phyloP scores from a whole-genome alignment of 2,329 filamentous ascomycete species.

The Alternaria ventricosa region DNA sequence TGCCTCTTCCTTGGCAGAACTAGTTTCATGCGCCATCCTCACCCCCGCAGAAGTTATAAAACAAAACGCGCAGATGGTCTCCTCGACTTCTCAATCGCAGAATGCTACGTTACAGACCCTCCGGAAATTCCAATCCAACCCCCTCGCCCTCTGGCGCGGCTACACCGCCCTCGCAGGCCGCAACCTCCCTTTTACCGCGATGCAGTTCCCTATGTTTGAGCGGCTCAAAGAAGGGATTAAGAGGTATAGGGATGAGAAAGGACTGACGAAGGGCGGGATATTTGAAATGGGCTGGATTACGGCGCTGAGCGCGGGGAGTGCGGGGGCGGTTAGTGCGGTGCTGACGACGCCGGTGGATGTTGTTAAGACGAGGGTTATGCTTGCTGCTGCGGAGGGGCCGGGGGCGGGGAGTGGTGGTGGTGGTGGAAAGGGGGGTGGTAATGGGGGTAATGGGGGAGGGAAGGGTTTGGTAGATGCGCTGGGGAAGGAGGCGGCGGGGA shows the following conservation, averaged over 20 bases:
- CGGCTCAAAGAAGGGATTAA: constrained; percentile 64
- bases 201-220: constrained; percentile 91
- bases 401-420: background rate
- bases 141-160: constrained; percentile 67
- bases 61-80: constrained; percentile 88
- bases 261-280: constrained; percentile 53
- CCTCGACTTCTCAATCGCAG: constrained; percentile 41
- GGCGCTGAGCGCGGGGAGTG: constrained; percentile 73
- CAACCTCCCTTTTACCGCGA: constrained; percentile 84
- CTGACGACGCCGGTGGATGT: constrained; percentile 91
- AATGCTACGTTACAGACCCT: constrained; percentile 63
- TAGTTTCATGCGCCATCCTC: constrained; percentile 84
- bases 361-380: constrained; percentile 88
- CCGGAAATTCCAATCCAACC: constrained; percentile 63
- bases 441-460: background rate
- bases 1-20: constrained; percentile 78
- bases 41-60: constrained; percentile 91
- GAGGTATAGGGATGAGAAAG: constrained; percentile 50
- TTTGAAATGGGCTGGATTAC: constrained; percentile 74
- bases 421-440: constrained; percentile 1
- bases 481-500: constrained; percentile 45
- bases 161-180: constrained; percentile 82
- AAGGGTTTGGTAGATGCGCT: constrained; percentile 49
- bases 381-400: constrained; percentile 54
- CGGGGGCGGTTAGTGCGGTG: constrained; percentile 76